These are phyloP conservation scores for Xylariaceae sp. DNA, from an alignment of 2,329 filamentous ascomycete genomes.

Conservation along the genomic window DNA sequence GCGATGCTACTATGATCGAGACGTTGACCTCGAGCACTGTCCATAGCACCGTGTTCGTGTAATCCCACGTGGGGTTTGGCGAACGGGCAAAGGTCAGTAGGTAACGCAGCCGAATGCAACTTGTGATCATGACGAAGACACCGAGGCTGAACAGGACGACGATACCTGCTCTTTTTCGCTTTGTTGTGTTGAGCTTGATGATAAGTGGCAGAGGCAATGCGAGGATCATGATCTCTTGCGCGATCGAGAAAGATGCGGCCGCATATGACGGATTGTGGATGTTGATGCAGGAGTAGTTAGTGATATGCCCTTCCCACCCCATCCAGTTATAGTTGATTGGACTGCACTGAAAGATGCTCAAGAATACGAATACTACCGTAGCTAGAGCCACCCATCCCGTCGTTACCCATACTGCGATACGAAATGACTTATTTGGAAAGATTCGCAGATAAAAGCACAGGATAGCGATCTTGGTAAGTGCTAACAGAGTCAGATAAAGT, in stretches of 20 bases:
- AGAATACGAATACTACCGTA: conserved; percentile 38
- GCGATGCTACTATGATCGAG: conserved; percentile 49
- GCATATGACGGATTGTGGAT: conserved; percentile 42
- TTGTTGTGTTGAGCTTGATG: conserved; percentile 37
- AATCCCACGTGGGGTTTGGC: conserved; percentile 40
- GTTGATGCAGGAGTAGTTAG: conserved; percentile 41
- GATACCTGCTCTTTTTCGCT: conserved; percentile 37
- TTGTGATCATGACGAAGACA: conserved; percentile 45
- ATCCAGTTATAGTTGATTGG: conserved; percentile 43
- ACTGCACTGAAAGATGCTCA: conserved; percentile 46
- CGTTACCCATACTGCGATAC: conserved; percentile 30
- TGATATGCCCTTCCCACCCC: conserved; percentile 43
- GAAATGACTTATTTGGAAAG: conserved; percentile 40
- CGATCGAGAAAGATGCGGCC: conserved; percentile 42
- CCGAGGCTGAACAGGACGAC: conserved; percentile 48
- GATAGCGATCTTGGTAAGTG: conserved; percentile 42
- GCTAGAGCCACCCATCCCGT: conserved; percentile 38
- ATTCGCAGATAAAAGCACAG: conserved; percentile 44
- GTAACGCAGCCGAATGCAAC: conserved; percentile 45
- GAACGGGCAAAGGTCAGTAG: conserved; percentile 42
- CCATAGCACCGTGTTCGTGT: conserved; percentile 49
- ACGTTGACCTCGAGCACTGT: conserved; percentile 50
- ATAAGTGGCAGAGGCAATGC: conserved; percentile 44
- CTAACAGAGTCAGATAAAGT: conserved; percentile 42
- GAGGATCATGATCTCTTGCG: conserved; percentile 45